Base-by-base conservation (phyloP, 805 yeast genomes). In the Metschnikowia corniflorae region DNA sequence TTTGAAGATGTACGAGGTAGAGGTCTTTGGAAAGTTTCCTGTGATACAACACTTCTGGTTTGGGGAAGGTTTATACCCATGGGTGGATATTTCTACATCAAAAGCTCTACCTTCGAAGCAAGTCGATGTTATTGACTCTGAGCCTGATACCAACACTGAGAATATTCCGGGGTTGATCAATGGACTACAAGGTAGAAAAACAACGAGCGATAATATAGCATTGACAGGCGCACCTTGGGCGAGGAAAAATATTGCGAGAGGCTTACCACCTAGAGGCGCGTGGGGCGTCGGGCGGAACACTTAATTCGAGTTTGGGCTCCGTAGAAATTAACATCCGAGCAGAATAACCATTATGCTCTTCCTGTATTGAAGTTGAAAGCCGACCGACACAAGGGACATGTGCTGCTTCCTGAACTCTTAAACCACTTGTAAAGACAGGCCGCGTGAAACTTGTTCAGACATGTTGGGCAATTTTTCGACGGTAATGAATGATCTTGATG, bases 351-450 rank as follows among this genome's bases (percentile, higher is more conserved):
- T 32, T 10, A 28, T 19, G 35, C 31, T 14, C 35, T 26, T 9
- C 16, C 35, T 13, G 36, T 19, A 24, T 42, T 47, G 50, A 76
- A 76, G 45, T 70, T 72, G 51, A 80, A 80, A 1, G 77, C 60
- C 13, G 80, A 63, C 54, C 98, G 82, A 65, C 99, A 93, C 54
- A 93, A 68, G 26, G 99, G 99, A 66, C 99, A 93, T 2, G 96
- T 83, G 47, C 86, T 85, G 37, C 86, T 75, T 26, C 93, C 94
- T 10, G 95, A 85, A 49, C 95, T 88, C 66, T 86, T 86, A 65
- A 93, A 93, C 99, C 99, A 93, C 58, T 89, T 86, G 70, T 87
- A 89, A 28, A 93, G 68, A 70, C 99, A 93, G 3, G 93, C 96
- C 6, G 96, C 81, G 60, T 93, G 99, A 70, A 89, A 93, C 57